Percentiles rank a stretch among this genome's conserved stretches.
Conservation (phyloP, 2,329 filamentous ascomycete genomes). For the Emericellopsis atlantica region DNA sequence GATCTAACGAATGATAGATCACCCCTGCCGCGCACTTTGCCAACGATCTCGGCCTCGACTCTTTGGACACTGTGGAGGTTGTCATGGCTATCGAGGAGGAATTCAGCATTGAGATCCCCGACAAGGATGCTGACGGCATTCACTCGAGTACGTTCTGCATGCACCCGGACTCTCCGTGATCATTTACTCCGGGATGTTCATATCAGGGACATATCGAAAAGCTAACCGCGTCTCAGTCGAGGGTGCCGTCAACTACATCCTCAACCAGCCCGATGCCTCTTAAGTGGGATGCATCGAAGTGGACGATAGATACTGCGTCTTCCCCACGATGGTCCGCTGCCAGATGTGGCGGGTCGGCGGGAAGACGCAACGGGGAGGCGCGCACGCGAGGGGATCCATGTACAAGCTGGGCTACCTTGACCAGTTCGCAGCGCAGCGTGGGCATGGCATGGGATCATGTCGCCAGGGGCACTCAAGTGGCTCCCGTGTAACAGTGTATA, state of each 20-base stretch:
- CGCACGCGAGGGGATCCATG: too few relatives aligned
- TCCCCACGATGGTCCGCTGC: too few relatives aligned
- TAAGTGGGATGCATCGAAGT: conserved; percentile 16
- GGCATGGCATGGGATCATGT: background rate
- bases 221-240: conserved; percentile 47
- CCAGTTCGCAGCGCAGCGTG: too few relatives aligned
- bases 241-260: conserved; percentile 89
- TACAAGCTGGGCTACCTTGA: too few relatives aligned
- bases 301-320: too few relatives aligned
- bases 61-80: conserved; percentile 96
- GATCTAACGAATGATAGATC: conserved; percentile 45
- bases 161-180: background rate
- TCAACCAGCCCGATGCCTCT: conserved; percentile 83
- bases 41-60: conserved; percentile 94
- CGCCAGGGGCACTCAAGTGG: background rate
- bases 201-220: background rate
- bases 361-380: too few relatives aligned
- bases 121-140: conserved; percentile 91
- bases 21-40: conserved; percentile 77
- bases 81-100: conserved; percentile 99
- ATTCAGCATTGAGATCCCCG: conserved; percentile 89
- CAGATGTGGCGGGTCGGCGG: too few relatives aligned
- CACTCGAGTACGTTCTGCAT: conserved; percentile 65
- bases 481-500: conserved; percentile 23
- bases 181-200: background rate